A percentile compares a stretch with the other conserved stretches of the same genome.
Evolutionary conservation across 1,139 yeast species (phyloP).

Genomic region (Hansenula lynferdii): DNA sequence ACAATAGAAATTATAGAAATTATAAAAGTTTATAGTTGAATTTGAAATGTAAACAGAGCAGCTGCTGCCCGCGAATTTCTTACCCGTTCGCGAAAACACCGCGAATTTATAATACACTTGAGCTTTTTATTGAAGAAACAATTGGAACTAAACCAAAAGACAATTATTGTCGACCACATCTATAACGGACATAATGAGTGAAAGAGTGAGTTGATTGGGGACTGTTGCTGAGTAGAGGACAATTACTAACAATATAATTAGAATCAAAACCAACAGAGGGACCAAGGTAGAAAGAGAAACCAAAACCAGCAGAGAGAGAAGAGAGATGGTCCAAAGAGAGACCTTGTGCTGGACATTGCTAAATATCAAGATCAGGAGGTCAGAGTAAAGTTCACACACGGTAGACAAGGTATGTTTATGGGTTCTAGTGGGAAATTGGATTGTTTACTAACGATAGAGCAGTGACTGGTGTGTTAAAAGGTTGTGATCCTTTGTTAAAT

Average conservation of each 20-base stretch:
- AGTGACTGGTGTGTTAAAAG: conserved; percentile 75
- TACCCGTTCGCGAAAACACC: not conserved
- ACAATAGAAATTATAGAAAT: too few species aligned
- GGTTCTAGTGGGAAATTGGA: not conserved
- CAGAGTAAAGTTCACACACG: conserved; percentile 83
- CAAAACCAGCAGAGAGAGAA: conserved; percentile 32
- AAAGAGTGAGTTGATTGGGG: conserved; percentile 1
- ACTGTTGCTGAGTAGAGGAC: not conserved
- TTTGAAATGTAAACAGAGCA: not conserved
- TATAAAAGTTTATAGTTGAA: too few species aligned
- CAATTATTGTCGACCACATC: too few species aligned
- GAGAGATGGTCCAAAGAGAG: conserved; percentile 78
- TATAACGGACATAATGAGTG: conserved; percentile 4
- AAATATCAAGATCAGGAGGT: conserved; percentile 72
- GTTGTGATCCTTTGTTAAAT: conserved; percentile 92
- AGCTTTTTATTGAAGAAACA: too few species aligned
- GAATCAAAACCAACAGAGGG: conserved; percentile 29
- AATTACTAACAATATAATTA: conserved; percentile 18
- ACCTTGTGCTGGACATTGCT: conserved; percentile 80
- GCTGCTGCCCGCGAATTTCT: not conserved
- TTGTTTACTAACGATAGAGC: conserved; percentile 17
- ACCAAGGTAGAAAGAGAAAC: conserved; percentile 17
- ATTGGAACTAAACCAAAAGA: too few species aligned
- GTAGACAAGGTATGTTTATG: conserved; percentile 44
- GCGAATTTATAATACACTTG: not conserved